Evolutionary conservation across 495 filamentous ascomycete species (phyloP).

Genomic region (Trichocladium uniseriatum): DNA sequence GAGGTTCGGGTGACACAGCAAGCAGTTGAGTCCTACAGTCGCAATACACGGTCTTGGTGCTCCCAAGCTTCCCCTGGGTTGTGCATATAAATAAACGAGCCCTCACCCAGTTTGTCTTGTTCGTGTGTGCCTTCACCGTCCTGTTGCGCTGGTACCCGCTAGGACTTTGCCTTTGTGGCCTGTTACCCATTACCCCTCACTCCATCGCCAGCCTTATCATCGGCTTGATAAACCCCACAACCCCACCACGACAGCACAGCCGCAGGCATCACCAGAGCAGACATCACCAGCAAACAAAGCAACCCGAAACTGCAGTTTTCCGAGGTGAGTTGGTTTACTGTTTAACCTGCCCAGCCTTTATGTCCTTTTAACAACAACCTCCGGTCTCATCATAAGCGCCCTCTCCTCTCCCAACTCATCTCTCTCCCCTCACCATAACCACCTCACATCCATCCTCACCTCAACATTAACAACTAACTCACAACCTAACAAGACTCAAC

Average conservation of each 20-base stretch:
- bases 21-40: too few relatives aligned
- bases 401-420: too few relatives aligned
- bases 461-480: too few relatives aligned
- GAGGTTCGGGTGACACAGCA: neutral
- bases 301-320: neutral
- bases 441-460: neutral
- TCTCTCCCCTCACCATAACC: too few relatives aligned
- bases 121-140: too few relatives aligned
- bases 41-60: too few relatives aligned
- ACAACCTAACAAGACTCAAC: too few relatives aligned
- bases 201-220: neutral
- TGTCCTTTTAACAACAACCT: too few relatives aligned
- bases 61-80: neutral
- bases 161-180: too few relatives aligned
- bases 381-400: too few relatives aligned
- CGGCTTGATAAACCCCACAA: neutral
- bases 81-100: neutral
- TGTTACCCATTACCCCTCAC: slow-evolving; percentile 1
- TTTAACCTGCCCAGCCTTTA: neutral
- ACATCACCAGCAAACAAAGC: neutral
- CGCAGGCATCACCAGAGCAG: slow-evolving; percentile 7
- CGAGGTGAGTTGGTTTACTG: neutral
- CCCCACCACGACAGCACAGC: neutral
- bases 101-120: neutral
- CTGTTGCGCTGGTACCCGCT: too few relatives aligned